These are phyloP conservation scores for Lepidopterella palustris DNA, from an alignment of 495 filamentous ascomycete species.

Conservation along the genomic window DNA sequence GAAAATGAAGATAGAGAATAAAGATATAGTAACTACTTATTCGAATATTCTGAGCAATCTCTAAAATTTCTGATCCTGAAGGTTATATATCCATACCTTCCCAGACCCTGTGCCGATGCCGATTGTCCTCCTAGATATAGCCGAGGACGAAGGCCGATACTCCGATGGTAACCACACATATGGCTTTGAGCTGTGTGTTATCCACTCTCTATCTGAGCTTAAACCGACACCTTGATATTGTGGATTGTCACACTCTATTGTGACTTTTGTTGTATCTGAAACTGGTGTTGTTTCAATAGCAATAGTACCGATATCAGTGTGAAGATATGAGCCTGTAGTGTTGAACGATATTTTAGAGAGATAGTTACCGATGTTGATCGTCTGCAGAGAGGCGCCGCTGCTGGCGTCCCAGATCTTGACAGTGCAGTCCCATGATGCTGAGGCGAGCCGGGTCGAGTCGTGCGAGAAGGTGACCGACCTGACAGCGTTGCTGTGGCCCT, in stretches of 20 bases:
- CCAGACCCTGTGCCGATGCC: no score
- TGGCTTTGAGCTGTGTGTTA: conserved; percentile 16
- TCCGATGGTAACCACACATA: conserved; percentile 25
- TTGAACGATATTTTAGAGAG: conserved; percentile 17
- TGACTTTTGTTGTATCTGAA: neutral
- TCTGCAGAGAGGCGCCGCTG: conserved; percentile 2
- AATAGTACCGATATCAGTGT: conserved; percentile 26
- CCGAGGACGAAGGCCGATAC: conserved; percentile 22
- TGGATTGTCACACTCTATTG: conserved; percentile 2
- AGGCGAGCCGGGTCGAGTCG: no score
- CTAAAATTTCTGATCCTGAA: neutral
- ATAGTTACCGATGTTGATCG: neutral
- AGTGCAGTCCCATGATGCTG: neutral
- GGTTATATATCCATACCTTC: neutral
- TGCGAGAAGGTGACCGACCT: neutral
- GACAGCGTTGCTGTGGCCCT: neutral
- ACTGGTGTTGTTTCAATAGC: conserved; percentile 3
- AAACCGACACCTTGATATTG: conserved; percentile 21
- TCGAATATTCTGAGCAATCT: no score
- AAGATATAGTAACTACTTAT: no score
- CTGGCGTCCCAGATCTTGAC: conserved; percentile 4
- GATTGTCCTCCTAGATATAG: conserved; percentile 1
- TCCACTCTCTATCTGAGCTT: conserved; percentile 27
- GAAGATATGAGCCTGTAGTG: no score
- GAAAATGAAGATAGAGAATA: neutral